A percentile compares a stretch with the other conserved stretches of the same genome.
These are phyloP conservation scores for Salix viminalis DNA, from an alignment of 345 rosid species.

Conservation along the genomic window DNA sequence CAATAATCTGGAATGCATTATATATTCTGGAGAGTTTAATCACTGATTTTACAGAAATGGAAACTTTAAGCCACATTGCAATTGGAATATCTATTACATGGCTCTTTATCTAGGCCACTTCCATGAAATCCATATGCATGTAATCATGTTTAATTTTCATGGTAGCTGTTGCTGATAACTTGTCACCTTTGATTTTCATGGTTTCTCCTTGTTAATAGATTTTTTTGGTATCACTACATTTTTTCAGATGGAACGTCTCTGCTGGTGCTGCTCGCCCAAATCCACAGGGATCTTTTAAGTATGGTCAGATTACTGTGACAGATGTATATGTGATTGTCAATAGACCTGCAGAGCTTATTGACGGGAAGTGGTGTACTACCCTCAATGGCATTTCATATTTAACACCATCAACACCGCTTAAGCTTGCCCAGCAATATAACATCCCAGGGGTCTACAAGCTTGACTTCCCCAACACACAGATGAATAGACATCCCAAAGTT, in stretches of 20 bases:
- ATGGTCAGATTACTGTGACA: constrained; percentile 78
- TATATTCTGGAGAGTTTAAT: not conserved
- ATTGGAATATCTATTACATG: not conserved
- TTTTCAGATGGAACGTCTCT: constrained; percentile 71
- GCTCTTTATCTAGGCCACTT: not conserved
- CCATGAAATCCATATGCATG: too few relatives aligned
- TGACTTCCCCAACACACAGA: constrained; percentile 70
- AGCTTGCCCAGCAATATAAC: constrained; percentile 79
- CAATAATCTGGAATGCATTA: not conserved
- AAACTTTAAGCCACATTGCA: not conserved
- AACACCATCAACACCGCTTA: constrained; percentile 78
- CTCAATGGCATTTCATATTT: constrained; percentile 84
- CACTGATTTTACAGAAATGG: not conserved
- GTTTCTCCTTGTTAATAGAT: constrained; percentile 7
- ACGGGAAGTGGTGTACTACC: constrained; percentile 55
- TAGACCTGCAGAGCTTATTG: constrained; percentile 65
- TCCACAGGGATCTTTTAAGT: constrained; percentile 91
- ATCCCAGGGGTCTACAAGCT: constrained; percentile 79
- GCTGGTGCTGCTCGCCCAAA: constrained; percentile 94
- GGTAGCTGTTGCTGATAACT: not conserved
- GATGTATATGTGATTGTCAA: constrained; percentile 74
- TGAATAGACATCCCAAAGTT: constrained; percentile 69
- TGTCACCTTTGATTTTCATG: constrained; percentile 1
- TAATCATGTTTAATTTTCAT: not conserved
- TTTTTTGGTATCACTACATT: constrained; percentile 7